Conservation (phyloP, 495 filamentous ascomycete species). For the Hypoxylon subgilvum region DNA sequence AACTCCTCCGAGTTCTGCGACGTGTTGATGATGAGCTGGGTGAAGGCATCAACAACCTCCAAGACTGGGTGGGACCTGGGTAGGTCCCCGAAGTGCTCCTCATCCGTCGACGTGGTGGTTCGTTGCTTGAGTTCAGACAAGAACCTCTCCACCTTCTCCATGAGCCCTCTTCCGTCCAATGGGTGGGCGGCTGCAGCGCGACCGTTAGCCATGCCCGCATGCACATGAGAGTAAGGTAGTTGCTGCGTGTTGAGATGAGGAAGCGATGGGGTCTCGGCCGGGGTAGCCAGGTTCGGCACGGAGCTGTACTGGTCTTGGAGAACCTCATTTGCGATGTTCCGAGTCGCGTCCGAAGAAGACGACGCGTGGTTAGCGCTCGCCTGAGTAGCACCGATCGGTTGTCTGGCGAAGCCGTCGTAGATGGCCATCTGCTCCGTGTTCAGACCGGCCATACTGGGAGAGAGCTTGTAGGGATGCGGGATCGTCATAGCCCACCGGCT, state of each 20-base stretch:
- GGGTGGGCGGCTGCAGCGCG: constrained; percentile 62
- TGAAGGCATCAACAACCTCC: constrained; percentile 64
- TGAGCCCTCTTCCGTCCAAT: constrained; percentile 67
- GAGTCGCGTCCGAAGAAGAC: constrained; percentile 58
- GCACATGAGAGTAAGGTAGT: constrained; percentile 65
- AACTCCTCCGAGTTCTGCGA: constrained; percentile 68
- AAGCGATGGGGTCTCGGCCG: constrained; percentile 79
- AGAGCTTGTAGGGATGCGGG: constrained; percentile 85
- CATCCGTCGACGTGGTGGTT: constrained; percentile 66
- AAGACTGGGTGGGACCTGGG: constrained; percentile 67
- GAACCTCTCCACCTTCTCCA: constrained; percentile 70
- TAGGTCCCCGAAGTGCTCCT: constrained; percentile 74
- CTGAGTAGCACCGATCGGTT: constrained; percentile 64
- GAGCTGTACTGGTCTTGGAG: constrained; percentile 83
- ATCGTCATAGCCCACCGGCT: constrained; percentile 88
- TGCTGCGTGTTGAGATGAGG: constrained; percentile 71
- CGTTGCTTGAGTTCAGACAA: constrained; percentile 72
- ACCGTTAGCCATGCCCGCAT: constrained; percentile 53
- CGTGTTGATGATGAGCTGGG: constrained; percentile 60
- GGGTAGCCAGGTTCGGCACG: constrained; percentile 76
- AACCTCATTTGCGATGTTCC: constrained; percentile 68
- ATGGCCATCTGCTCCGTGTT: constrained; percentile 93
- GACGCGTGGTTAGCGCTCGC: constrained; percentile 46
- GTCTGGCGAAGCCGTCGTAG: constrained; percentile 92
- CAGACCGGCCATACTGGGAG: constrained; percentile 66